Conservation (phyloP, 2,329 filamentous ascomycete genomes). For the Metarhizium anisopliae region DNA sequence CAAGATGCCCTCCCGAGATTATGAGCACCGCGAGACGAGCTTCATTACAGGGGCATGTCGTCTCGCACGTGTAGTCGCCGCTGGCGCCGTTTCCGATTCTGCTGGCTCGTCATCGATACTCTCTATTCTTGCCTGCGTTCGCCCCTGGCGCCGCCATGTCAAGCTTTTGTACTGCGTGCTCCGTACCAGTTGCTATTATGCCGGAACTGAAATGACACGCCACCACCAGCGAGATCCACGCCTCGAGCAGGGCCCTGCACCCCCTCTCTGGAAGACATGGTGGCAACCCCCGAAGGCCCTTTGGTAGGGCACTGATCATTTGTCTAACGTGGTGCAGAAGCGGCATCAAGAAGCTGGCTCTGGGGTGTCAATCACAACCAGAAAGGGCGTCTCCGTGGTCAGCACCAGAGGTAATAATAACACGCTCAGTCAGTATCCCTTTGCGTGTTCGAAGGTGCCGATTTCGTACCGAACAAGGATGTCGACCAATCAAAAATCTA, state of each 20-base stretch:
- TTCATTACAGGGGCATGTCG: not conserved
- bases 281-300: not conserved
- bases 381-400: not conserved
- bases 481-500: no score
- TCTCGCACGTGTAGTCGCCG: not conserved
- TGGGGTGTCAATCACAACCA: no score
- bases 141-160: not conserved
- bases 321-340: constrained; percentile 2
- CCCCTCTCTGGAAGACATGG: not conserved
- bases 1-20: not conserved
- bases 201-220: not conserved
- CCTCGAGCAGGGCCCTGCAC: not conserved
- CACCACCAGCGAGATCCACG: not conserved
- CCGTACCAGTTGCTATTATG: not conserved
- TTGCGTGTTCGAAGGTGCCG: no score
- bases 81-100: not conserved
- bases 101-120: not conserved
- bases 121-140: not conserved
- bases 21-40: not conserved
- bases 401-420: not conserved
- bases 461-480: no score
- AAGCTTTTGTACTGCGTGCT: not conserved
- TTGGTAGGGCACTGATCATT: not conserved
- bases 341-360: not conserved
- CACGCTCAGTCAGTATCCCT: not conserved